A percentile compares a stretch with the other conserved stretches of the same genome.
Conservation (phyloP, 139 green algal genomes). For the Micractinium sp. region DNA sequence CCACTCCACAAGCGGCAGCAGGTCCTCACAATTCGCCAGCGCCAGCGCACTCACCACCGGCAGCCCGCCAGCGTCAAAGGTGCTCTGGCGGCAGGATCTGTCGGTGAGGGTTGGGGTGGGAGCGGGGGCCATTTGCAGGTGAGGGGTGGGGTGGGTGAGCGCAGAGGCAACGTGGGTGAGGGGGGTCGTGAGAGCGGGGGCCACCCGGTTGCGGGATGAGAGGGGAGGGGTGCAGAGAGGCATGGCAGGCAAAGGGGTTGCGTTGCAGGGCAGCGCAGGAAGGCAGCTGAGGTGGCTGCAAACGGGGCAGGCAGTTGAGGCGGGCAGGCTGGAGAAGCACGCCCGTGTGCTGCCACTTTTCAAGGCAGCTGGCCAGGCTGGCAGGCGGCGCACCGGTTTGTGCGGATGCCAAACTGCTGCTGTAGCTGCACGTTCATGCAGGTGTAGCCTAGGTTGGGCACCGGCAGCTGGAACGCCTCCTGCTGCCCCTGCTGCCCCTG, state of each 20-base stretch:
- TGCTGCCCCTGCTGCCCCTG: neutral
- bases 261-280: neutral
- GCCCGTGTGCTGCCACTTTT: neutral
- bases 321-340: too few relatives aligned
- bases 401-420: constrained; percentile 54
- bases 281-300: too few relatives aligned
- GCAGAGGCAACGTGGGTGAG: too few relatives aligned
- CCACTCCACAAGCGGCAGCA: constrained; percentile 60
- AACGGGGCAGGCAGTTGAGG: too few relatives aligned
- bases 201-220: too few relatives aligned
- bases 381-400: constrained; percentile 41
- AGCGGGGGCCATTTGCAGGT: neutral
- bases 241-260: too few relatives aligned
- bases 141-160: constrained; percentile 24
- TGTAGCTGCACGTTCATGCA: constrained; percentile 68
- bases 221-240: too few relatives aligned
- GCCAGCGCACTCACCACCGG: constrained; percentile 54
- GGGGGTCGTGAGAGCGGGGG: too few relatives aligned
- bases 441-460: constrained; percentile 77
- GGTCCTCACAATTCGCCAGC: constrained; percentile 63
- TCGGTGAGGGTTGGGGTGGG: neutral
- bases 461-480: constrained; percentile 5
- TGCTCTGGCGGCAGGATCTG: neutral
- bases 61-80: constrained; percentile 54
- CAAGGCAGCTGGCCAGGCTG: neutral